phyloP scores from a whole-genome alignment of 345 rosid genomes.

The Lepidium didymum region DNA sequence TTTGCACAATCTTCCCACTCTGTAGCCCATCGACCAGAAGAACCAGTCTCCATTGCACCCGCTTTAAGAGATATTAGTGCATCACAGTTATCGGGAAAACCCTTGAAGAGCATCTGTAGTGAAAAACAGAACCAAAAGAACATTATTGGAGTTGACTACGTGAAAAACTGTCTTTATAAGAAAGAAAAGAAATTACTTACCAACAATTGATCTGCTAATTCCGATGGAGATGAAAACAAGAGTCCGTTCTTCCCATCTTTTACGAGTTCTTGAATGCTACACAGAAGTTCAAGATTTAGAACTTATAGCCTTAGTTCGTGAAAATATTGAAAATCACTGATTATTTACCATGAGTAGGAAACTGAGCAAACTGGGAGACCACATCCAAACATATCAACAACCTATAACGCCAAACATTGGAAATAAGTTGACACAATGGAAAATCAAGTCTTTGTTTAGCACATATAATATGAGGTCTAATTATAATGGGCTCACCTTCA shows the following conservation, averaged over 20 bases:
- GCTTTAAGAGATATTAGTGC: slow-evolving; percentile 50
- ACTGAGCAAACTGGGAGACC: slow-evolving; percentile 96
- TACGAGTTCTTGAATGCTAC: slow-evolving; percentile 84
- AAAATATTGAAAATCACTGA: not conserved
- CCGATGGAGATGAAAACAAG: slow-evolving; percentile 93
- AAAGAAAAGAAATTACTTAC: slow-evolving; percentile 31
- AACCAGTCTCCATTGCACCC: slow-evolving; percentile 61
- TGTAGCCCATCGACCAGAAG: slow-evolving; percentile 68
- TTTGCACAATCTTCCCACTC: slow-evolving; percentile 94
- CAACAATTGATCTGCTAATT: slow-evolving; percentile 78
- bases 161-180: not conserved
- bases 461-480: slow-evolving; percentile 1
- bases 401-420: slow-evolving; percentile 34
- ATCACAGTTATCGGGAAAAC: slow-evolving; percentile 65
- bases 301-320: not conserved
- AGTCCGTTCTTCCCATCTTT: slow-evolving; percentile 76
- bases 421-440: not conserved
- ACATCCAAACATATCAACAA: slow-evolving; percentile 98
- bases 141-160: not conserved
- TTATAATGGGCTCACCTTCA: slow-evolving; percentile 52
- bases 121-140: not conserved
- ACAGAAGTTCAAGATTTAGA: not conserved
- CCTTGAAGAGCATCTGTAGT: slow-evolving; percentile 72
- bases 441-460: not conserved
- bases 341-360: slow-evolving; percentile 81